These are phyloP conservation scores for Pseudogymnoascus destructans DNA, from an alignment of 2,329 filamentous ascomycete species.

Conservation along the genomic window DNA sequence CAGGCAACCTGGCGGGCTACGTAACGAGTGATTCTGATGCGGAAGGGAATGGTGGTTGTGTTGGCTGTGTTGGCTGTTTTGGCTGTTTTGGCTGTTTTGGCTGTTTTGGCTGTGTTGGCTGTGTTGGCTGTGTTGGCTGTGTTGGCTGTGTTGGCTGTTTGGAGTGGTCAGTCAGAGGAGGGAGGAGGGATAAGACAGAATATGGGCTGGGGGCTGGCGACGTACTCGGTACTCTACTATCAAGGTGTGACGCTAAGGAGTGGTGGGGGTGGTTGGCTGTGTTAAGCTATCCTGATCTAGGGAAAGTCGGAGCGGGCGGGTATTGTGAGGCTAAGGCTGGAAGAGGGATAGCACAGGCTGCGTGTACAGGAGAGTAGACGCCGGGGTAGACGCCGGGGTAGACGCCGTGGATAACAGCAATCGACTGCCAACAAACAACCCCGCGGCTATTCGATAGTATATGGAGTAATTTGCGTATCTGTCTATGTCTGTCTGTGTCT, in stretches of 20 bases:
- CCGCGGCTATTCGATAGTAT: not conserved
- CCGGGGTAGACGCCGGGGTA: too few relatives aligned
- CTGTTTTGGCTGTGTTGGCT: not conserved
- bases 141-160: not conserved
- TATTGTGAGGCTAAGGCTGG: not conserved
- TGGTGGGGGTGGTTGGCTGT: not conserved
- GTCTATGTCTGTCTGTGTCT: not conserved
- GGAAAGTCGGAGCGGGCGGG: not conserved
- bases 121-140: not conserved
- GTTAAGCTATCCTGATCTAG: not conserved
- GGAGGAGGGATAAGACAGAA: not conserved
- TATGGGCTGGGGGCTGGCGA: not conserved
- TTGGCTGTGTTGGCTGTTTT: not conserved
- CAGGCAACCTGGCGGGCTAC: not conserved
- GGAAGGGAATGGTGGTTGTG: not conserved
- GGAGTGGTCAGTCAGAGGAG: not conserved
- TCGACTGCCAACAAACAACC: not conserved
- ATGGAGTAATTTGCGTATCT: not conserved
- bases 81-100: not conserved
- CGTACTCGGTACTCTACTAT: too few relatives aligned
- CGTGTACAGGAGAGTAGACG: not conserved
- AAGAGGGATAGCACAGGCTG: too few relatives aligned
- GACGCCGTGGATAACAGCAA: not conserved
- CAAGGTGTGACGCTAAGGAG: not conserved
- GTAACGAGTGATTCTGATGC: not conserved